Conservation (phyloP, 768 basidiomycete species). For the Gymnopilus dilepis region DNA sequence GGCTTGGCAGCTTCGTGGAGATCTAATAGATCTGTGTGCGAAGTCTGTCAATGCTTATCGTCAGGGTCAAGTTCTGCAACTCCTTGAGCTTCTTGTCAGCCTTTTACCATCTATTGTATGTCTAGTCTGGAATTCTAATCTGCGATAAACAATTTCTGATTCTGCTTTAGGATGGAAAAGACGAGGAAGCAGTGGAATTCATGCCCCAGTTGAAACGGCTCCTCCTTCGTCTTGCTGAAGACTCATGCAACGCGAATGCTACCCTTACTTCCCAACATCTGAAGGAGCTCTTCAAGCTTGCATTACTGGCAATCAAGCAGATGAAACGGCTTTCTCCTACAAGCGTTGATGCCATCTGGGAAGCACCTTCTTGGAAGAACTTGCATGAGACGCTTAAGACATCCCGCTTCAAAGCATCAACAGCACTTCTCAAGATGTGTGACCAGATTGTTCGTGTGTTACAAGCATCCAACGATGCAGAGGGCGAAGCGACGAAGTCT, state of each 20-base stretch:
- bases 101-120: slow-evolving; percentile 57
- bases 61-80: slow-evolving; percentile 72
- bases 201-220: slow-evolving; percentile 53
- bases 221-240: slow-evolving; percentile 52
- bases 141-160: slow-evolving; percentile 6
- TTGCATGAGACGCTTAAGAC: slow-evolving; percentile 55
- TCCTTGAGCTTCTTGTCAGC: slow-evolving; percentile 68
- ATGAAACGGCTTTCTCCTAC: slow-evolving; percentile 52
- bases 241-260: slow-evolving; percentile 52
- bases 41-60: slow-evolving; percentile 80
- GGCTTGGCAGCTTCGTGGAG: slow-evolving; percentile 69
- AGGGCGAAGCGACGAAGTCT: slow-evolving; percentile 18
- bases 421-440: slow-evolving; percentile 65
- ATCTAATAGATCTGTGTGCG: slow-evolving; percentile 59
- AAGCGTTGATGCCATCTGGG: slow-evolving; percentile 56
- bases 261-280: slow-evolving; percentile 64
- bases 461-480: slow-evolving; percentile 19
- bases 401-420: slow-evolving; percentile 65
- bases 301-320: slow-evolving; percentile 65
- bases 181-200: slow-evolving; percentile 51
- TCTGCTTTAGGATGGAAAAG: slow-evolving; percentile 28
- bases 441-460: slow-evolving; percentile 56
- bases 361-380: slow-evolving; percentile 57
- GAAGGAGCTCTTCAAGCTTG: slow-evolving; percentile 83
- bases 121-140: slow-evolving; percentile 12